Evolutionary conservation across 345 rosid genomes (phyloP), one percentile per base, ranked within the genome.

Genomic region (Eucalyptus cloeziana): DNA sequence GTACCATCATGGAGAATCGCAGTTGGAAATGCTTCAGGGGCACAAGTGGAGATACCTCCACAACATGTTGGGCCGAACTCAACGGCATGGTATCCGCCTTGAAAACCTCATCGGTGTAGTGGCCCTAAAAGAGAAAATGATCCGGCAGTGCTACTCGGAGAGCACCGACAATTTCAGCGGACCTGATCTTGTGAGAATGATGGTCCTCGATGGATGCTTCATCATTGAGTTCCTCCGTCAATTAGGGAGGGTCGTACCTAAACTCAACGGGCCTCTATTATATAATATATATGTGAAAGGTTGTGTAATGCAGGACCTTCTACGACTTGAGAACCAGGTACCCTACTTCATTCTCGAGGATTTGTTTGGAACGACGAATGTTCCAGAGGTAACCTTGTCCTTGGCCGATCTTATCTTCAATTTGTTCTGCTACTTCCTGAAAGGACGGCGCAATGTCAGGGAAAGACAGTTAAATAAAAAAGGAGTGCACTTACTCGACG

Each of bases 381-480:
- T 54, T 54, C 9, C 25, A 8, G 0, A 21, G 2, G 2, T 0
- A 54, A 54, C 25, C 1, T 54, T 0, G 10, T 21, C 58, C 24
- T 54, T 54, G 25, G 25, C 22, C 24, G 2, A 21, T 21, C 58
- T 54, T 54, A 8, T 2, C 58, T 3, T 17, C 56, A 1, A 7
- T 3, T 3, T 52, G 2, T 52, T 52, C 56, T 0, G 22, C 9
- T 52, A 3, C 21, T 5, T 52, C 56, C 2, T 11, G 22, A 6
- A 3, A 7, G 56, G 22, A 52, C 2, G 2, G 3, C 10, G 4
- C 25, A 1, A 17, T 19, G 10, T 52, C 9, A 2, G 4, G 10
- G 10, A 52, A 52, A 52, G 8, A 3, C 10, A 1, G 50, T 1
- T 49, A 0, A 49, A 13, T 1, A 2, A 0, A 2, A 49, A 4